Evolutionary conservation across 352 stramenopile species (phyloP).

Genomic region (Pythium utonaiense): DNA sequence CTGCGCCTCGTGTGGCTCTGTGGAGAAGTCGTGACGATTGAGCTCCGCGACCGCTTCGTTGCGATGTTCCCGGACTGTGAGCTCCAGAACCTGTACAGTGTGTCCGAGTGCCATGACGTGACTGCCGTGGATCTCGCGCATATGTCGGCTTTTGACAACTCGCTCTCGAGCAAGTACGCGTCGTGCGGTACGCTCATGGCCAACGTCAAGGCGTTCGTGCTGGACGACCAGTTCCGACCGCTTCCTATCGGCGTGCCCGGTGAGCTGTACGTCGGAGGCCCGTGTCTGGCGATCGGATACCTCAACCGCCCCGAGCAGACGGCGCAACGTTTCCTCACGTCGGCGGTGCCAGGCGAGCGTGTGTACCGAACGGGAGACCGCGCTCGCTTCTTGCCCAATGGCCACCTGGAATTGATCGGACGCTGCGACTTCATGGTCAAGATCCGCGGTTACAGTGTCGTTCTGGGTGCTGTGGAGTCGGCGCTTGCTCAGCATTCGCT

Average conservation of each 20-base stretch:
- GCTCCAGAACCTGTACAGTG: conserved; percentile 92
- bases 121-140: conserved; percentile 75
- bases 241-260: conserved; percentile 68
- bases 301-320: conserved; percentile 78
- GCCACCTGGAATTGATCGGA: conserved; percentile 90
- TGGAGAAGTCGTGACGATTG: conserved; percentile 91
- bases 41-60: conserved; percentile 85
- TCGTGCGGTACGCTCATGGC: conserved; percentile 86
- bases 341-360: conserved; percentile 58
- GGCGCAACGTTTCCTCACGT: conserved; percentile 66
- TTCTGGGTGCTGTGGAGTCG: conserved; percentile 89
- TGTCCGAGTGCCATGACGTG: conserved; percentile 93
- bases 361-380: conserved; percentile 93
- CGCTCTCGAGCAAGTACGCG: conserved; percentile 81
- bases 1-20: conserved; percentile 90
- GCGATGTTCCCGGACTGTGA: conserved; percentile 79
- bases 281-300: conserved; percentile 83
- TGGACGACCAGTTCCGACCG: conserved; percentile 66
- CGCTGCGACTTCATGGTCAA: conserved; percentile 96
- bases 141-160: conserved; percentile 69
- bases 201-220: conserved; percentile 73
- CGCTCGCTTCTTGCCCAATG: conserved; percentile 86
- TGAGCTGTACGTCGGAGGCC: conserved; percentile 85
- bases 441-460: conserved; percentile 93
- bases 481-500: conserved; percentile 83